These are phyloP conservation scores for Calendula officinalis DNA, from an alignment of 129 eudicot species.

Conservation along the genomic window DNA sequence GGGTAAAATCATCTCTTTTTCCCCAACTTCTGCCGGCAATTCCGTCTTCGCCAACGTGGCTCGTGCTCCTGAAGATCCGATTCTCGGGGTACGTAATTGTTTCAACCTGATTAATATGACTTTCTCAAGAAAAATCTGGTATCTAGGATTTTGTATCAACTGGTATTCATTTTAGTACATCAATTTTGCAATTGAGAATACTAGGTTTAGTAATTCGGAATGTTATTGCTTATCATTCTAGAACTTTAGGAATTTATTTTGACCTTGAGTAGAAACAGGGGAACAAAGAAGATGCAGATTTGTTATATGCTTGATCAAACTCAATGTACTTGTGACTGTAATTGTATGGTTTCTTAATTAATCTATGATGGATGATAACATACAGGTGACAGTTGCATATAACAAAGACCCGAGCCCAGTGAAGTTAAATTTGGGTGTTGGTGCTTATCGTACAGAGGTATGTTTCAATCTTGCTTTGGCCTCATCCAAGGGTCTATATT, in stretches of 20 bases:
- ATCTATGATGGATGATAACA: neutral
- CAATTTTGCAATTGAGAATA: too few species aligned
- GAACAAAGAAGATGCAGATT: neutral
- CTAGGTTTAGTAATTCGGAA: too few species aligned
- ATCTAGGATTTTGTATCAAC: slow-evolving; percentile 7
- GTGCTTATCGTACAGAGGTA: slow-evolving; percentile 97
- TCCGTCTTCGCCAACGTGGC: slow-evolving; percentile 67
- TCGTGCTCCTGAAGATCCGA: slow-evolving; percentile 97
- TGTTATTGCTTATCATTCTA: too few species aligned
- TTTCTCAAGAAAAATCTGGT: neutral
- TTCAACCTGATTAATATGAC: neutral
- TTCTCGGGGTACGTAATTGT: slow-evolving; percentile 66
- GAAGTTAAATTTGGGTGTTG: slow-evolving; percentile 94
- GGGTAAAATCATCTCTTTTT: slow-evolving; percentile 25
- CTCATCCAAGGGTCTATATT: neutral
- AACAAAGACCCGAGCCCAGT: slow-evolving; percentile 90
- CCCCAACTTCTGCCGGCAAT: slow-evolving; percentile 44
- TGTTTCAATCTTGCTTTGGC: slow-evolving; percentile 2
- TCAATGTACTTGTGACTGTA: neutral
- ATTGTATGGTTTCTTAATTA: slow-evolving; percentile 10
- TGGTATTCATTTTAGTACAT: neutral
- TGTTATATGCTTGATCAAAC: neutral
- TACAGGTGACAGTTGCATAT: slow-evolving; percentile 91
- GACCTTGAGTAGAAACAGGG: too few species aligned
- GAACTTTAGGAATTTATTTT: too few species aligned